Evolutionary conservation across 495 filamentous ascomycete genomes (phyloP), one percentile per base, ranked within the genome.

Genomic region (Hypoxylon intermedium): DNA sequence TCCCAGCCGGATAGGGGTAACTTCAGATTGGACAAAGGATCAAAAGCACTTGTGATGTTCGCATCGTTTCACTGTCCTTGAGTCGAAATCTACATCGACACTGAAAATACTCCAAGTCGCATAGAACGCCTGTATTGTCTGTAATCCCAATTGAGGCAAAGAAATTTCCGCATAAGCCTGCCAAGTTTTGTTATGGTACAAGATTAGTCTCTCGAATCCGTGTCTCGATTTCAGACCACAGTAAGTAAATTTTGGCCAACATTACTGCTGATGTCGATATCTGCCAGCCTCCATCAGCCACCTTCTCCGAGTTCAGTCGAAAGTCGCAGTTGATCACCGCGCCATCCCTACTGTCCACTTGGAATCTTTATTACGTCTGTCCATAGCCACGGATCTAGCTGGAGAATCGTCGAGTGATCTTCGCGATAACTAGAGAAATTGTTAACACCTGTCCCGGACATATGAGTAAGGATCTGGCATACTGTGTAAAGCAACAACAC

Each of bases 401-500:
- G 34, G 91, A 92, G 83, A 96, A 96, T 74, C 87, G 90, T 77
- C 91, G 87, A 67, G 92, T 93, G 70, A 98, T 77, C 86, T 98
- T 98, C 74, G 93, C 93, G 73, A 98, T 94, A 74, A 98, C 93
- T 98, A 60, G 33, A 65, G 24, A 59, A 18, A 13, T 52, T 67
- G 69, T 68, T 43, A 68, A 58, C 31, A 59, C 6, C 2, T 15
- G 3, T n/a, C 30, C 5, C 18, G 12, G 1, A n/a, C 9, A 23
- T 18, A 6, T 20, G 11, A 24, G n/a, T 9, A 28, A 28, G 40
- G 83, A 87, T 56, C 83, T 95, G 33, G 83, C 90, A 60, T 85
- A 98, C 94, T 89, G 77, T 98, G 94, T 74, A 98, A 81, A 66
- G 91, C 92, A 67, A 98, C 94, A 72, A 98, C 94, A 67, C 90